Conservation (phyloP, 2,329 filamentous ascomycete genomes). For the Ramularia endophylla region DNA sequence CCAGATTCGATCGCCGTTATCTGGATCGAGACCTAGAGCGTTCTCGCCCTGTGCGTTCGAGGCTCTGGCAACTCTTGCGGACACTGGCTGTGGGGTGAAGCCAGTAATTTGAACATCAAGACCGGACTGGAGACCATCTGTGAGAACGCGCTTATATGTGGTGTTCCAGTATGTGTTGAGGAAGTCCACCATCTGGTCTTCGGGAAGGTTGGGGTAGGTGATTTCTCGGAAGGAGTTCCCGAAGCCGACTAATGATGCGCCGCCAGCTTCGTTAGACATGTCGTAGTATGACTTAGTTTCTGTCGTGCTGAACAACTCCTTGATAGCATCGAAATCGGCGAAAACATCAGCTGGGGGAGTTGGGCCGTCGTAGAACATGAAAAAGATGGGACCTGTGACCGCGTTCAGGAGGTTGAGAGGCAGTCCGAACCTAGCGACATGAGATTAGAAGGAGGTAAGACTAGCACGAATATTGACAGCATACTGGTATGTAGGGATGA, state of each 20-base stretch:
- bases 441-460: neutral
- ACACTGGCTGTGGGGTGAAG: constrained; percentile 16
- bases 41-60: constrained; percentile 15
- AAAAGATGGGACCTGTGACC: constrained; percentile 14
- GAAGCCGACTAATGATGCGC: constrained; percentile 12
- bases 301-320: constrained; percentile 5
- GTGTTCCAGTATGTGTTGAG: constrained; percentile 9
- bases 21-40: constrained; percentile 12
- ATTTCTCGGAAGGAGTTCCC: constrained; percentile 18
- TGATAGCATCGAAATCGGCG: constrained; percentile 14
- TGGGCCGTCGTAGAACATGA: constrained; percentile 18
- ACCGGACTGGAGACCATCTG: constrained; percentile 7
- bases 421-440: constrained; percentile 9
- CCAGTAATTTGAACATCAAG: constrained; percentile 17
- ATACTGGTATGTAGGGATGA: constrained; percentile 14
- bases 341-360: constrained; percentile 12
- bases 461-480: too few species aligned
- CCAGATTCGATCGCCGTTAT: constrained; percentile 16
- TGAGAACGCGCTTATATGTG: constrained; percentile 9
- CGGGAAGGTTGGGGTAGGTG: constrained; percentile 14
- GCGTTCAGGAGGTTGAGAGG: constrained; percentile 13
- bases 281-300: constrained; percentile 10
- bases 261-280: constrained; percentile 13
- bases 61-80: constrained; percentile 12
- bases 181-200: constrained; percentile 16